These are phyloP conservation scores for Trichoderma oligosporum DNA, from an alignment of 2,329 filamentous ascomycete species.

Conservation along the genomic window DNA sequence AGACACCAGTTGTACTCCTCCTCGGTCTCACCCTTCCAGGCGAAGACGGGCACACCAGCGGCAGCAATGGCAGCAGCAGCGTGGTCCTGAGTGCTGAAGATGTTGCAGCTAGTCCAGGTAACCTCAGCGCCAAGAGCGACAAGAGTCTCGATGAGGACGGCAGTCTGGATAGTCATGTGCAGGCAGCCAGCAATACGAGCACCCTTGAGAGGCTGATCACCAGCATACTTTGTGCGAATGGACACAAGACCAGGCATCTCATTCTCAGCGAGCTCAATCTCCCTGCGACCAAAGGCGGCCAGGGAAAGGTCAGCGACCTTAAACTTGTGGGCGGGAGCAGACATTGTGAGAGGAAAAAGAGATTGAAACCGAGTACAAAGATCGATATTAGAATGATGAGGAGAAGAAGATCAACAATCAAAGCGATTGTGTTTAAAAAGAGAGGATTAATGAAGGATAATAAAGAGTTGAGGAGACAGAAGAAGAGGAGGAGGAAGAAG, in stretches of 20 bases:
- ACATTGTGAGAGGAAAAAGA: slow-evolving; percentile 43
- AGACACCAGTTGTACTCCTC: slow-evolving; percentile 99
- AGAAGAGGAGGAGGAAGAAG: slow-evolving; percentile 25
- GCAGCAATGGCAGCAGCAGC: slow-evolving; percentile 96
- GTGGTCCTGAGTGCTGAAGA: slow-evolving; percentile 99
- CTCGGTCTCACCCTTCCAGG: slow-evolving; percentile 88
- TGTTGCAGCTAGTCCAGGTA: slow-evolving; percentile 99
- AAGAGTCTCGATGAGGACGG: slow-evolving; percentile 98
- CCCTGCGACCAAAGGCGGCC: slow-evolving; percentile 96
- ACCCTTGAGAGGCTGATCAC: slow-evolving; percentile 89
- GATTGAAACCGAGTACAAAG: slow-evolving; percentile 5
- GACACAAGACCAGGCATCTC: slow-evolving; percentile 98
- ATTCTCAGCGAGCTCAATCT: slow-evolving; percentile 96
- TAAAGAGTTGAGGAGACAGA: slow-evolving; percentile 16
- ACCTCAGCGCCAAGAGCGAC: slow-evolving; percentile 92
- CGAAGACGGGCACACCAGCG: slow-evolving; percentile 79
- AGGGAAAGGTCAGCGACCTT: slow-evolving; percentile 98
- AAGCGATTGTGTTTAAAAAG: neutral
- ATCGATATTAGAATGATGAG: too few relatives aligned
- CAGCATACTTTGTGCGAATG: slow-evolving; percentile 85
- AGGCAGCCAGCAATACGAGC: slow-evolving; percentile 96
- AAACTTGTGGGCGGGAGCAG: slow-evolving; percentile 86
- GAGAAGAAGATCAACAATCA: slow-evolving; percentile 23
- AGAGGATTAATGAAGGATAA: neutral
- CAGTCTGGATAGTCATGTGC: slow-evolving; percentile 99